Evolutionary conservation across 129 eudicot genomes (phyloP).

Genomic region (Helianthus tuberosus): DNA sequence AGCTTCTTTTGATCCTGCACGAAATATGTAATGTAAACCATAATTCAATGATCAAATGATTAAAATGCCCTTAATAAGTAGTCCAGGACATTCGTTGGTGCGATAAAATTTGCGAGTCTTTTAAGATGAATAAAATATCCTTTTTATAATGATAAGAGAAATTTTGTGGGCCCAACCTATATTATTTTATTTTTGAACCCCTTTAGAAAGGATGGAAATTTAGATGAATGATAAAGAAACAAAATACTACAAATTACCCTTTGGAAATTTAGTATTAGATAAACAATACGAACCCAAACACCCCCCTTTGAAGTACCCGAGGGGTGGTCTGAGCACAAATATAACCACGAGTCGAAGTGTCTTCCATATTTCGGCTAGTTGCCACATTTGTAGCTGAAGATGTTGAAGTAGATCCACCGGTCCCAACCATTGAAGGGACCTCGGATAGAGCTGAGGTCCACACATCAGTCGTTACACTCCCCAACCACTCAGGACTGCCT

Average conservation of each 20-base stretch:
- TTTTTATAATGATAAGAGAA: background rate
- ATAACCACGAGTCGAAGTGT: too few species aligned
- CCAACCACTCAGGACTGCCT: too few species aligned
- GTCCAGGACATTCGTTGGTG: background rate
- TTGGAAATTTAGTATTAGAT: too few species aligned
- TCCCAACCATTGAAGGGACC: too few species aligned
- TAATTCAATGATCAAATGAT: background rate
- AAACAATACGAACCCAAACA: too few species aligned
- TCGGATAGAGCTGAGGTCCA: too few species aligned
- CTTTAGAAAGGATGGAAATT: background rate
- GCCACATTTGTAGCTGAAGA: too few species aligned
- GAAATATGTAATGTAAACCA: background rate
- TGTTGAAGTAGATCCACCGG: too few species aligned
- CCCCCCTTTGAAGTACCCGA: too few species aligned
- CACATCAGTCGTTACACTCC: too few species aligned
- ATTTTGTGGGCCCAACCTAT: background rate
- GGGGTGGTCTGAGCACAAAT: too few species aligned
- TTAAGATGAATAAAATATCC: background rate
- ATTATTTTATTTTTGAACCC: background rate
- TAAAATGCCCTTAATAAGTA: background rate
- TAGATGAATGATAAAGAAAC: background rate
- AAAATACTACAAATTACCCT: slow-evolving; percentile 42
- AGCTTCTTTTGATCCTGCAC: slow-evolving; percentile 77
- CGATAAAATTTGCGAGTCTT: background rate
- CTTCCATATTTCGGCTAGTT: too few species aligned